phyloP scores from a whole-genome alignment of 225 moss, liverwort and hornwort species.

The Physcomitrium patens region DNA sequence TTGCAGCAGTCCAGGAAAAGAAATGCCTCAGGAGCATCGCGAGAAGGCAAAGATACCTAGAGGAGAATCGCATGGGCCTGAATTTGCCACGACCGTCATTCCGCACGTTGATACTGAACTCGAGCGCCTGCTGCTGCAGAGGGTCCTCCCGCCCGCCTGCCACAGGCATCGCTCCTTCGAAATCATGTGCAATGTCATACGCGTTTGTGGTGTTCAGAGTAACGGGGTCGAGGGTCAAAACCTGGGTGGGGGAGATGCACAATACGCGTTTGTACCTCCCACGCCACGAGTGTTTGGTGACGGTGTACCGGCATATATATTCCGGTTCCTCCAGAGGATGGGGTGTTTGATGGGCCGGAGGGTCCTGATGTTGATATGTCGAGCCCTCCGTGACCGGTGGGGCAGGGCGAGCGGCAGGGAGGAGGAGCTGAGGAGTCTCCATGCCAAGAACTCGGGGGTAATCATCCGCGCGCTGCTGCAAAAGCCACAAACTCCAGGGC shows the following conservation, averaged over 20 bases:
- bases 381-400: slow-evolving; percentile 30
- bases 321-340: slow-evolving; percentile 79
- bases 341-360: slow-evolving; percentile 44
- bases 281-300: slow-evolving; percentile 95
- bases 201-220: slow-evolving; percentile 76
- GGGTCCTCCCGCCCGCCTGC: slow-evolving; percentile 78
- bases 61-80: slow-evolving; percentile 86
- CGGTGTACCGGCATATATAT: slow-evolving; percentile 78
- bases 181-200: slow-evolving; percentile 80
- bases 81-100: slow-evolving; percentile 94
- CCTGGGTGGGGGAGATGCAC: slow-evolving; percentile 73
- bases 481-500: slow-evolving; percentile 90
- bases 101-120: slow-evolving; percentile 81
- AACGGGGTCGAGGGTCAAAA: slow-evolving; percentile 84
- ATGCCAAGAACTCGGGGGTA: slow-evolving; percentile 64
- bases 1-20: not conserved
- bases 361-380: slow-evolving; percentile 21
- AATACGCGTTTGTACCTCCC: slow-evolving; percentile 89
- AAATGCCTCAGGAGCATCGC: not conserved
- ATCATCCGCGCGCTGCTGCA: slow-evolving; percentile 83
- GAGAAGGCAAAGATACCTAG: slow-evolving; percentile 55
- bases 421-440: slow-evolving; percentile 66
- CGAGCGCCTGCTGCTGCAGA: slow-evolving; percentile 83
- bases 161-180: slow-evolving; percentile 76
- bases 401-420: slow-evolving; percentile 34